These are phyloP conservation scores for Verticillium klebahnii DNA, from an alignment of 2,329 filamentous ascomycete species.

Conservation along the genomic window DNA sequence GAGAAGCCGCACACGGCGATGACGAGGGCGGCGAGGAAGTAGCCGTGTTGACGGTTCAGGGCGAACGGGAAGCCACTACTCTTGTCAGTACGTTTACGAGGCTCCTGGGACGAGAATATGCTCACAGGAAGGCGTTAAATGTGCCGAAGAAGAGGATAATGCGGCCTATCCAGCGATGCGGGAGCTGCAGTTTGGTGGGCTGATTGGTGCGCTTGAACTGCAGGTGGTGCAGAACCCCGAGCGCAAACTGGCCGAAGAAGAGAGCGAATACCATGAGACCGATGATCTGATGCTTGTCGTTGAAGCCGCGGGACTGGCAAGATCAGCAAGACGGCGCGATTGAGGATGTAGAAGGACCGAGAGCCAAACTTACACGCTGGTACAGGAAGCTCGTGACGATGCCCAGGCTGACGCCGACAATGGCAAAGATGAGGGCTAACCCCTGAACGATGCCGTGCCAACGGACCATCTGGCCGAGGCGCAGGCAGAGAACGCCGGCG, in stretches of 20 bases:
- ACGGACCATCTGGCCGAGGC: slow-evolving; percentile 44
- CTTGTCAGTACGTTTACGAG: slow-evolving; percentile 4
- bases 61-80: slow-evolving; percentile 54
- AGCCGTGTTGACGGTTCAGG: slow-evolving; percentile 39
- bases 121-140: slow-evolving; percentile 53
- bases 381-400: slow-evolving; percentile 48
- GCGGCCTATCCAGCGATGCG: slow-evolving; percentile 56
- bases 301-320: slow-evolving; percentile 45
- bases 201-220: slow-evolving; percentile 44
- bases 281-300: slow-evolving; percentile 52
- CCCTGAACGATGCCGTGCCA: slow-evolving; percentile 52
- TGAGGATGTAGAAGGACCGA: no score
- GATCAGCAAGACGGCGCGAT: not conserved
- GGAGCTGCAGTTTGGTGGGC: slow-evolving; percentile 43
- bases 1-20: slow-evolving; percentile 32
- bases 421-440: slow-evolving; percentile 40
- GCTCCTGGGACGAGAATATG: slow-evolving; percentile 4
- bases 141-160: slow-evolving; percentile 47
- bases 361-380: slow-evolving; percentile 42
- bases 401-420: slow-evolving; percentile 47
- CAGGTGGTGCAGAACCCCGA: slow-evolving; percentile 53
- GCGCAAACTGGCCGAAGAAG: slow-evolving; percentile 45
- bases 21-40: slow-evolving; percentile 42
- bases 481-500: slow-evolving; percentile 47
- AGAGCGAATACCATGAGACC: slow-evolving; percentile 50